A percentile compares a stretch with the other conserved stretches of the same genome.
Conservation (phyloP, 176 grass and related monocot species). For the Olyra latifolia region DNA sequence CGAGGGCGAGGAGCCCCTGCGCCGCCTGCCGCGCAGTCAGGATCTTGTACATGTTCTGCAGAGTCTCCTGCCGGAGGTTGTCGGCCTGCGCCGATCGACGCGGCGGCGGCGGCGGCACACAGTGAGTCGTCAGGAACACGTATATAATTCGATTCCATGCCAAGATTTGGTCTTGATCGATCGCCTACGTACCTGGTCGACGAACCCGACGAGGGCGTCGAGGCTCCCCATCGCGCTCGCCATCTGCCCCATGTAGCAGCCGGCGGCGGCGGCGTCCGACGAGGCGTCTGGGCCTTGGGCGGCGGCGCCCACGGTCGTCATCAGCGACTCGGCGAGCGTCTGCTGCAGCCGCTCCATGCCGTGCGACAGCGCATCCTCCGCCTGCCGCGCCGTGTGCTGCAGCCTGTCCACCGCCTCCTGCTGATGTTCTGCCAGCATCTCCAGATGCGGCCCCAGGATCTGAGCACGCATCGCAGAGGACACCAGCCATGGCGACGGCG, state of each 20-base stretch:
- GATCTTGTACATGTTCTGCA: constrained; percentile 74
- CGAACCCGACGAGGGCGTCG: constrained; percentile 49
- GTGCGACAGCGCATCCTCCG: constrained; percentile 67
- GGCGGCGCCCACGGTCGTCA: neutral
- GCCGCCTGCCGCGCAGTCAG: constrained; percentile 63
- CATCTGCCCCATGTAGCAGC: constrained; percentile 57
- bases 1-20: constrained; percentile 61
- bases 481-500: neutral
- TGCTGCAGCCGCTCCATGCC: constrained; percentile 77
- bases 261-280: neutral
- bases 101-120: too few species aligned
- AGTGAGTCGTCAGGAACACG: too few species aligned
- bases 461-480: neutral
- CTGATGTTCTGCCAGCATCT: constrained; percentile 54
- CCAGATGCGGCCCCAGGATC: constrained; percentile 56
- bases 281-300: neutral
- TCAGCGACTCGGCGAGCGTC: constrained; percentile 61
- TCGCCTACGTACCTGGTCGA: constrained; percentile 57
- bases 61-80: constrained; percentile 54
- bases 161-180: neutral
- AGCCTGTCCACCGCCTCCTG: constrained; percentile 22
- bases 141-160: neutral
- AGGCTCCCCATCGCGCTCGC: constrained; percentile 54
- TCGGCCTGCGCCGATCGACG: constrained; percentile 65
- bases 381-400: constrained; percentile 56